Conservation (phyloP, 345 rosid species). For the Citrus hindsii region DNA sequence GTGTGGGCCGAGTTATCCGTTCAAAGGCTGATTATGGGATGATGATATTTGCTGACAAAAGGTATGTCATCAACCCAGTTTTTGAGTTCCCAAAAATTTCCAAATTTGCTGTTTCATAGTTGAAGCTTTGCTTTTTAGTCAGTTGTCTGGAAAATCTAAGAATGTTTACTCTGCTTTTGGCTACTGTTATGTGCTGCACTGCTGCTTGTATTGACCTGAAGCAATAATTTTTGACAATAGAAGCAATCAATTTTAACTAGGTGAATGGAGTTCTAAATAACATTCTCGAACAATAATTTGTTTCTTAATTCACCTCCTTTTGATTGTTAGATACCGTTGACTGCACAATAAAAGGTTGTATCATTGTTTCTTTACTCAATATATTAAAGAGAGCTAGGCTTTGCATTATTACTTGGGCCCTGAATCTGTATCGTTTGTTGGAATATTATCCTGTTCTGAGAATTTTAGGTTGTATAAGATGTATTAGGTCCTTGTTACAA, state of each 20-base stretch:
- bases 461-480: background rate
- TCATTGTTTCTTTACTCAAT: background rate
- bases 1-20: conserved; percentile 94
- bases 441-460: background rate
- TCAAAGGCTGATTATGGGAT: conserved; percentile 99
- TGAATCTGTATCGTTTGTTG: background rate
- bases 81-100: background rate
- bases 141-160: background rate
- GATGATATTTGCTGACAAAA: conserved; percentile 99
- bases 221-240: background rate
- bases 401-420: background rate
- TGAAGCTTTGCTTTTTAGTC: background rate
- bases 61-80: conserved; percentile 34
- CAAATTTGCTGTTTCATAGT: background rate
- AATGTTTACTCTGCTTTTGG: background rate
- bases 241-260: background rate
- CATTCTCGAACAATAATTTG: background rate
- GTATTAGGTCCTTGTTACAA: background rate
- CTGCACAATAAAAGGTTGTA: background rate
- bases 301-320: background rate
- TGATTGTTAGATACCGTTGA: background rate
- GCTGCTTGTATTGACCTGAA: background rate
- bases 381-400: background rate
- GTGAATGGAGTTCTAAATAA: background rate
- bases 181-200: background rate